Evolutionary conservation across 1,284 basidiomycete species (phyloP).

Genomic region (Tilletia indica): DNA sequence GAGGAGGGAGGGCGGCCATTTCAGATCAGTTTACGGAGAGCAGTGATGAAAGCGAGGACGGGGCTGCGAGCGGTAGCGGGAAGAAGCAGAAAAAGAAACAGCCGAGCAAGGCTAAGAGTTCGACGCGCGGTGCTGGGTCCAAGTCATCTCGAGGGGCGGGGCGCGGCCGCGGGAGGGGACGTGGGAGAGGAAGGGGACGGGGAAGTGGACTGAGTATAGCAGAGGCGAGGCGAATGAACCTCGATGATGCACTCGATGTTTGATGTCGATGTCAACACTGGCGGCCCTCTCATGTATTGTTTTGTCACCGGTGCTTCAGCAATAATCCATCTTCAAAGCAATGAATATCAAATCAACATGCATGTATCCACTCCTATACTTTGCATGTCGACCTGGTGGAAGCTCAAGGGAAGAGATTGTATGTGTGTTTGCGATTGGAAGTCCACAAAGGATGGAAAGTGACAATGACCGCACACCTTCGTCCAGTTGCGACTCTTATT

Average conservation of each 20-base stretch:
- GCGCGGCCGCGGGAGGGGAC: neutral
- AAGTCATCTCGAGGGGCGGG: neutral
- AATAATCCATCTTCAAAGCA: neutral
- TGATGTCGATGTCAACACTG: neutral
- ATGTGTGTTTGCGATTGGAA: slow-evolving; percentile 1
- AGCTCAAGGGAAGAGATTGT: neutral
- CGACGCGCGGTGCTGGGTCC: neutral
- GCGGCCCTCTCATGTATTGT: neutral
- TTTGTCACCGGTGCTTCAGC: neutral
- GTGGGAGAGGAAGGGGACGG: neutral
- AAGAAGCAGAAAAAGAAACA: slow-evolving; percentile 5
- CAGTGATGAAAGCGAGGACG: slow-evolving; percentile 1
- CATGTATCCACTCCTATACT: too few species aligned
- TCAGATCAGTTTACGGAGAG: slow-evolving; percentile 10
- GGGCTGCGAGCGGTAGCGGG: neutral
- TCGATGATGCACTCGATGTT: slow-evolving; percentile 1
- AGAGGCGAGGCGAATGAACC: slow-evolving; percentile 10
- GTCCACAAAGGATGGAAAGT: neutral
- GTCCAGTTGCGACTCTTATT: neutral
- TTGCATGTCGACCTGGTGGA: neutral
- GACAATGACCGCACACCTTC: neutral
- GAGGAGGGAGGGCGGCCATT: neutral
- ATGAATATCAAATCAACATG: neutral
- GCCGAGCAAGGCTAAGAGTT: neutral
- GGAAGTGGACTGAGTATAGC: neutral